Percentiles rank a stretch among this genome's conserved stretches.
These are phyloP conservation scores for Ceratocystis diversiconidia DNA, from an alignment of 2,329 filamentous ascomycete genomes.

Conservation along the genomic window DNA sequence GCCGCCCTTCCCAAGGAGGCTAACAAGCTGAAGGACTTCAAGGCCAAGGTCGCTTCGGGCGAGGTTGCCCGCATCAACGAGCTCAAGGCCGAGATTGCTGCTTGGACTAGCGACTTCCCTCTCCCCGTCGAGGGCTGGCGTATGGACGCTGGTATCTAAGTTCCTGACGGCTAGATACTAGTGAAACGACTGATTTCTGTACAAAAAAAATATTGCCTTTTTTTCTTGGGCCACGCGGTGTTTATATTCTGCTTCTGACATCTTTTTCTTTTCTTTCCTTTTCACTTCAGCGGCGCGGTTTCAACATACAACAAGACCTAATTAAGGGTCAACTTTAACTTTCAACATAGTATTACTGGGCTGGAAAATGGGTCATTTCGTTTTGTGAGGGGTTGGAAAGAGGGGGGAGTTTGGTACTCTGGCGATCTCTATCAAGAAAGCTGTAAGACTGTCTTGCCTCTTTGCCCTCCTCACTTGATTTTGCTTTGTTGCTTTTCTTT, in stretches of 20 bases:
- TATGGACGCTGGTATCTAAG: conserved; percentile 44
- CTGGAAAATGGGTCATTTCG: background rate
- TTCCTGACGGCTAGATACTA: background rate
- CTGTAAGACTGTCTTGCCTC: background rate
- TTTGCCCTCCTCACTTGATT: conserved; percentile 6
- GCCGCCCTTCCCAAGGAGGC: conserved; percentile 76
- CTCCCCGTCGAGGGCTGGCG: conserved; percentile 71
- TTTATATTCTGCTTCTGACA: background rate
- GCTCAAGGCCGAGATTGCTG: conserved; percentile 76
- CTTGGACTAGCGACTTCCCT: conserved; percentile 81
- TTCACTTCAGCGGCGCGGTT: conserved; percentile 4
- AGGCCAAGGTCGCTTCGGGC: conserved; percentile 70
- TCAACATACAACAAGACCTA: conserved; percentile 17
- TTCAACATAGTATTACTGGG: conserved; percentile 5
- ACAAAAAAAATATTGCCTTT: background rate
- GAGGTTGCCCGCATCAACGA: conserved; percentile 68
- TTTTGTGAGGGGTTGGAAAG: background rate
- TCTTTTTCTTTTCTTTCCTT: conserved; percentile 1
- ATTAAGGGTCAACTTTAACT: conserved; percentile 10
- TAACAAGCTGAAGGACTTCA: conserved; percentile 99
- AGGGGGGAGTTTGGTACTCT: background rate
- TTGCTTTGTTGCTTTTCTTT: conserved; percentile 6
- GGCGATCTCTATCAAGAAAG: background rate
- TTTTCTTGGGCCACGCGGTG: background rate
- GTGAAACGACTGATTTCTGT: background rate